These are phyloP conservation scores for Tolypocladium amazonense DNA, from an alignment of 2,329 filamentous ascomycete species.

Conservation along the genomic window DNA sequence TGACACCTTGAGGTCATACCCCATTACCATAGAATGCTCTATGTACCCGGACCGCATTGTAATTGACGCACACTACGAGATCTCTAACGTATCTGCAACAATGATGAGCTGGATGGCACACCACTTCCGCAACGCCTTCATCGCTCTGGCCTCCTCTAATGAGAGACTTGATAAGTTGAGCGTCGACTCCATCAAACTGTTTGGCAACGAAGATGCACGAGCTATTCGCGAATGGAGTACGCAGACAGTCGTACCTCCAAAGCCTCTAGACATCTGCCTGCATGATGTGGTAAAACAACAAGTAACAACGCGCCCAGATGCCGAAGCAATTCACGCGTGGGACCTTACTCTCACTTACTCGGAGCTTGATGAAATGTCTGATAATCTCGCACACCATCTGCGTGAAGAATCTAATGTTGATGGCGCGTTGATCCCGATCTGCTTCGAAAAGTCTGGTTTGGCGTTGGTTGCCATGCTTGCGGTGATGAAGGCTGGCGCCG, in stretches of 20 bases:
- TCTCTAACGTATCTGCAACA: neutral
- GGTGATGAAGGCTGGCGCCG: slow-evolving; percentile 3
- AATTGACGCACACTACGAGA: neutral
- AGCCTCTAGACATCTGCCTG: neutral
- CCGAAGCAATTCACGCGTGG: neutral
- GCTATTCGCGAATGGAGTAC: neutral
- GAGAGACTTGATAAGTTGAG: neutral
- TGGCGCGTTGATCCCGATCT: slow-evolving; percentile 1
- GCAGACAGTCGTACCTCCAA: neutral
- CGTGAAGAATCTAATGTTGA: neutral
- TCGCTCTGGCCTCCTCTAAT: neutral
- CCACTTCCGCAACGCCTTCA: neutral
- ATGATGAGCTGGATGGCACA: neutral
- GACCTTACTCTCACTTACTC: neutral
- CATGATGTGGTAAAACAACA: neutral
- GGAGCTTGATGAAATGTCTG: neutral
- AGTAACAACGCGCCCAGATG: neutral
- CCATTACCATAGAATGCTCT: slow-evolving; percentile 1
- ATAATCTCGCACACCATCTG: neutral
- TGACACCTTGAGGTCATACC: neutral
- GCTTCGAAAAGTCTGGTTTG: slow-evolving; percentile 5
- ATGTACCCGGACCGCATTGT: neutral
- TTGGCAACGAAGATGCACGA: neutral
- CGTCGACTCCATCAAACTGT: neutral
- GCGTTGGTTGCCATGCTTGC: slow-evolving; percentile 2